phyloP scores from a whole-genome alignment of 2,329 filamentous ascomycete genomes.

The Verticillium dahliae region DNA sequence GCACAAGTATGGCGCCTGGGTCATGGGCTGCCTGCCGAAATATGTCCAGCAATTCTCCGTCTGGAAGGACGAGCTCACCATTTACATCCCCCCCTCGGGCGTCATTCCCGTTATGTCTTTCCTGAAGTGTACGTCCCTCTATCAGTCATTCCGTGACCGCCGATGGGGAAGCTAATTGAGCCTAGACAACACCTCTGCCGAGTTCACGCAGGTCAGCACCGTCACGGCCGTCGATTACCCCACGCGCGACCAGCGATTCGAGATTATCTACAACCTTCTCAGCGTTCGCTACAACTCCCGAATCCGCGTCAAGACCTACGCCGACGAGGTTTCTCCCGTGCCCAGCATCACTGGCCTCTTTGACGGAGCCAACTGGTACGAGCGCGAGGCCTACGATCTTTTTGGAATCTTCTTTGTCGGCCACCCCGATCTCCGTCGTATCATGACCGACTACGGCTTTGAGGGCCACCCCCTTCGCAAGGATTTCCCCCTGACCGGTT shows the following conservation, averaged over 20 bases:
- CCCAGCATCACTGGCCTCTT: conserved; percentile 81
- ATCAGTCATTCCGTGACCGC: not conserved
- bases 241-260: conserved; percentile 90
- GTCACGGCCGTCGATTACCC: conserved; percentile 96
- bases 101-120: conserved; percentile 90
- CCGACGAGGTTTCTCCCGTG: conserved; percentile 89
- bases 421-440: conserved; percentile 90
- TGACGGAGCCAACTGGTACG: conserved; percentile 97
- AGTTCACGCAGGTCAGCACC: conserved; percentile 89
- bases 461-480: conserved; percentile 96
- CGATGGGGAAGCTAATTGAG: not conserved
- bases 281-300: conserved; percentile 94
- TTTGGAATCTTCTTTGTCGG: conserved; percentile 96
- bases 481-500: conserved; percentile 95
- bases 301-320: conserved; percentile 97
- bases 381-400: conserved; percentile 94
- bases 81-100: conserved; percentile 83
- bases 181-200: conserved; percentile 86
- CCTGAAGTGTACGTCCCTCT: conserved; percentile 62
- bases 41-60: conserved; percentile 99
- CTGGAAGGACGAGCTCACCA: conserved; percentile 97
- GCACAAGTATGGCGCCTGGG: conserved; percentile 92
- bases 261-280: conserved; percentile 95
- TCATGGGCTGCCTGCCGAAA: conserved; percentile 95
- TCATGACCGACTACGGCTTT: conserved; percentile 99